A percentile compares a stretch with the other conserved stretches of the same genome.
Evolutionary conservation across 345 rosid species (phyloP).

Genomic region (Salix purpurea): DNA sequence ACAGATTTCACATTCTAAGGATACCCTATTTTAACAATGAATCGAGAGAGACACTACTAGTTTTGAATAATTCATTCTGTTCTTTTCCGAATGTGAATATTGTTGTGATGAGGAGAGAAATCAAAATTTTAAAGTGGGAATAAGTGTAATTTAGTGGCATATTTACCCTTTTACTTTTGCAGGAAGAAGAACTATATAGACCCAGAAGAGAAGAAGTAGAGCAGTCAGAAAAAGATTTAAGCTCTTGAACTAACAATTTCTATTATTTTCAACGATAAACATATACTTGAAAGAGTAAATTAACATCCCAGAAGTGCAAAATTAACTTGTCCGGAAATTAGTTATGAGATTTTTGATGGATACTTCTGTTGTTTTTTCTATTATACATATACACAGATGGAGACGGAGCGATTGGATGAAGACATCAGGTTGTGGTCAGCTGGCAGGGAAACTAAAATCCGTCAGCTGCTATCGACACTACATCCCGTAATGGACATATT

Average conservation of each 20-base stretch:
- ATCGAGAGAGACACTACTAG: neutral
- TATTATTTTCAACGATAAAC: neutral
- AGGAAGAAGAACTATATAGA: slow-evolving; percentile 44
- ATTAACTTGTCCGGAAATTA: neutral
- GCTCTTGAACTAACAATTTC: neutral
- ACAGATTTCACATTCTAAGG: neutral
- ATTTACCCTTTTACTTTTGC: slow-evolving; percentile 4
- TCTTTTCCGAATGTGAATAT: neutral
- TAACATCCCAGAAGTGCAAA: neutral
- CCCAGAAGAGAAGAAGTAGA: slow-evolving; percentile 27
- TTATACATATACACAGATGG: slow-evolving; percentile 37
- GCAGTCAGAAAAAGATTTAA: slow-evolving; percentile 35
- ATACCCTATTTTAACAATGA: neutral
- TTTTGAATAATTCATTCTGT: too few species aligned
- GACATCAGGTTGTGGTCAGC: slow-evolving; percentile 65
- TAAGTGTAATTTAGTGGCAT: neutral
- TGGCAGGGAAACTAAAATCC: slow-evolving; percentile 70
- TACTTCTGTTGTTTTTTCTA: neutral
- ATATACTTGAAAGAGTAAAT: neutral
- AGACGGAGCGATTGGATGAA: slow-evolving; percentile 54
- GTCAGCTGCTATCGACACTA: slow-evolving; percentile 69
- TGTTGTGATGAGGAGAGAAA: neutral
- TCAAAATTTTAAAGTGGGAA: neutral
- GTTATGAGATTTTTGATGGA: neutral
- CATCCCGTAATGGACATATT: slow-evolving; percentile 48